Percentiles rank a stretch among this genome's conserved stretches.
Conservation (phyloP, 1,284 basidiomycete genomes). For the Moesziomyces parantarcticus region DNA sequence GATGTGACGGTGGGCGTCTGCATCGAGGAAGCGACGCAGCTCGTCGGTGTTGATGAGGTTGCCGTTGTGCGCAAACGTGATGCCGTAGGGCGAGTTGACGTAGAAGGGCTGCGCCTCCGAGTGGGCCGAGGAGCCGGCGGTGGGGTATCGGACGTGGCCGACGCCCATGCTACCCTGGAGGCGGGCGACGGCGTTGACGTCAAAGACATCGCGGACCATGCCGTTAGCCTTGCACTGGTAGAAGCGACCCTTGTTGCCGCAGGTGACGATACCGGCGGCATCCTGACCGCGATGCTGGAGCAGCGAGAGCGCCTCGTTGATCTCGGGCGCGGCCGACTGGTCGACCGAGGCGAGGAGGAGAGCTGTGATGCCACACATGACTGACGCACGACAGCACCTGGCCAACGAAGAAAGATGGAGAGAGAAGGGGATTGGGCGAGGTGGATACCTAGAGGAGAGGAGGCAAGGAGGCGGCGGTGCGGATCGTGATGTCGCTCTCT, state of each 20-base stretch:
- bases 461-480: slow-evolving; percentile 13
- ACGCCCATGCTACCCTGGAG: slow-evolving; percentile 95
- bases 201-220: slow-evolving; percentile 99
- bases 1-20: slow-evolving; percentile 96
- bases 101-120: slow-evolving; percentile 99
- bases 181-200: slow-evolving; percentile 79
- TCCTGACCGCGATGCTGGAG: slow-evolving; percentile 80
- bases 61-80: slow-evolving; percentile 98
- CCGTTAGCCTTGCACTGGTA: slow-evolving; percentile 99
- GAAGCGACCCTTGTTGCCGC: slow-evolving; percentile 92
- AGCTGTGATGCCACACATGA: slow-evolving; percentile 67
- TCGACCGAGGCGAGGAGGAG: slow-evolving; percentile 59
- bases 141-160: slow-evolving; percentile 88
- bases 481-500: no score
- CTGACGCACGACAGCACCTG: not conserved
- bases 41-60: slow-evolving; percentile 94
- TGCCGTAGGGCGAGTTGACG: slow-evolving; percentile 98
- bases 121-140: slow-evolving; percentile 92
- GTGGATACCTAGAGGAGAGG: slow-evolving; percentile 36
- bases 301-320: slow-evolving; percentile 67
- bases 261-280: slow-evolving; percentile 97
- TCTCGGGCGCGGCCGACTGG: slow-evolving; percentile 59
- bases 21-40: slow-evolving; percentile 91
- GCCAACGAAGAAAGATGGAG: slow-evolving; percentile 1
- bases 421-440: slow-evolving; percentile 22